These are phyloP conservation scores for Whalleya microplaca DNA, from an alignment of 2,329 filamentous ascomycete species.

Conservation along the genomic window DNA sequence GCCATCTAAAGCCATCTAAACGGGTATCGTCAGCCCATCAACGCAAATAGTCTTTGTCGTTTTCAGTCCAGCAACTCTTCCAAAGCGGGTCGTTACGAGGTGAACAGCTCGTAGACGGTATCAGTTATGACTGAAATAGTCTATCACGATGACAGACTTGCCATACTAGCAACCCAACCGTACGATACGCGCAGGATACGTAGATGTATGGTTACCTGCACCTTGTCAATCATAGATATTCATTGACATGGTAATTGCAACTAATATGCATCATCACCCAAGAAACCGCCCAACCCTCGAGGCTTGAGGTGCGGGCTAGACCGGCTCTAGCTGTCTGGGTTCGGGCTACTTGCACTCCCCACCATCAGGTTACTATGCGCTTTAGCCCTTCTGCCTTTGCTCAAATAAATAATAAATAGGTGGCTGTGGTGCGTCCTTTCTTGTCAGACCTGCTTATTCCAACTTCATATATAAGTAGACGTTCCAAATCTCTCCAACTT, in stretches of 20 bases:
- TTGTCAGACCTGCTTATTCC: conserved; percentile 6
- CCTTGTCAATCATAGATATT: conserved; percentile 21
- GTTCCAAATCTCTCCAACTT: conserved; percentile 19
- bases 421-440: conserved; percentile 24
- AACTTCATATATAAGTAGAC: conserved; percentile 28
- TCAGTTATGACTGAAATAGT: conserved; percentile 10
- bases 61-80: not conserved
- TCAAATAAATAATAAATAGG: conserved; percentile 28
- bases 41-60: conserved; percentile 5
- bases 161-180: conserved; percentile 12
- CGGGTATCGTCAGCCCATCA: conserved; percentile 5
- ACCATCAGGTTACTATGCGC: conserved; percentile 25
- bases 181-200: conserved; percentile 16
- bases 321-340: conserved; percentile 19
- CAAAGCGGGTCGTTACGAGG: conserved; percentile 19
- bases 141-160: conserved; percentile 7
- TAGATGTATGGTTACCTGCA: conserved; percentile 23
- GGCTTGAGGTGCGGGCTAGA: conserved; percentile 25
- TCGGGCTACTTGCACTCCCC: conserved; percentile 28
- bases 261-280: conserved; percentile 26
- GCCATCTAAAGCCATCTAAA: conserved; percentile 2
- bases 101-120: conserved; percentile 4
- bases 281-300: conserved; percentile 22
- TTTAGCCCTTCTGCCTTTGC: conserved; percentile 4
- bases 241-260: conserved; percentile 22